Evolutionary conservation across 2,329 filamentous ascomycete species (phyloP).

Genomic region (Diaporthe vaccinii): DNA sequence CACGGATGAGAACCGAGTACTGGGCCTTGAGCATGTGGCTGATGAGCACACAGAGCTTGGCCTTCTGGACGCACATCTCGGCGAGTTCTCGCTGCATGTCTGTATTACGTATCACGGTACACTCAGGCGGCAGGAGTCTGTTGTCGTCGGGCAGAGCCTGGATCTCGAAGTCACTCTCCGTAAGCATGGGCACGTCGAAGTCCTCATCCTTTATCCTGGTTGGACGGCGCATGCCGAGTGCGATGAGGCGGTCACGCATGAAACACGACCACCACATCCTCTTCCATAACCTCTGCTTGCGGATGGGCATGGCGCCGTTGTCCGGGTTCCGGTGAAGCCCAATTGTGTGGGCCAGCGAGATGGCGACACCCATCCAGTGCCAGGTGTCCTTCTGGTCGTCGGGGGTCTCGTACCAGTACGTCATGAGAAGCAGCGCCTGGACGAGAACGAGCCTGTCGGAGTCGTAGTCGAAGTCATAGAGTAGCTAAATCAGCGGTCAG

Average conservation of each 20-base stretch:
- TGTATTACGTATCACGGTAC: slow-evolving; percentile 77
- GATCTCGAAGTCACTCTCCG: slow-evolving; percentile 87
- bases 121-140: slow-evolving; percentile 77
- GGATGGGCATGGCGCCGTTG: slow-evolving; percentile 79
- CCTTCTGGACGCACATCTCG: slow-evolving; percentile 91
- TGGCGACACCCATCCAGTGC: slow-evolving; percentile 98
- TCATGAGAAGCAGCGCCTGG: slow-evolving; percentile 91
- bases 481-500: slow-evolving; percentile 65
- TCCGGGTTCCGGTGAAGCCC: slow-evolving; percentile 88
- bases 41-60: slow-evolving; percentile 89
- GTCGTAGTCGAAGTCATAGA: slow-evolving; percentile 98
- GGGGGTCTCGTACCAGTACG: slow-evolving; percentile 97
- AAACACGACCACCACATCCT: slow-evolving; percentile 98
- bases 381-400: slow-evolving; percentile 98
- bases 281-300: slow-evolving; percentile 89
- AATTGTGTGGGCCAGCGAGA: slow-evolving; percentile 93
- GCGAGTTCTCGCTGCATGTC: slow-evolving; percentile 84
- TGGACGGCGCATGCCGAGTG: slow-evolving; percentile 91
- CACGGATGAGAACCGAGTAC: slow-evolving; percentile 90
- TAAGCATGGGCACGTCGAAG: slow-evolving; percentile 93
- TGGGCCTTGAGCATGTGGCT: slow-evolving; percentile 91
- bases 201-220: slow-evolving; percentile 94
- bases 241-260: slow-evolving; percentile 93
- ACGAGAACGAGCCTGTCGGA: slow-evolving; percentile 89
- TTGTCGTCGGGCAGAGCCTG: slow-evolving; percentile 76